phyloP scores from a whole-genome alignment of 441 rosid genomes.

The Adansonia rubrostipa region DNA sequence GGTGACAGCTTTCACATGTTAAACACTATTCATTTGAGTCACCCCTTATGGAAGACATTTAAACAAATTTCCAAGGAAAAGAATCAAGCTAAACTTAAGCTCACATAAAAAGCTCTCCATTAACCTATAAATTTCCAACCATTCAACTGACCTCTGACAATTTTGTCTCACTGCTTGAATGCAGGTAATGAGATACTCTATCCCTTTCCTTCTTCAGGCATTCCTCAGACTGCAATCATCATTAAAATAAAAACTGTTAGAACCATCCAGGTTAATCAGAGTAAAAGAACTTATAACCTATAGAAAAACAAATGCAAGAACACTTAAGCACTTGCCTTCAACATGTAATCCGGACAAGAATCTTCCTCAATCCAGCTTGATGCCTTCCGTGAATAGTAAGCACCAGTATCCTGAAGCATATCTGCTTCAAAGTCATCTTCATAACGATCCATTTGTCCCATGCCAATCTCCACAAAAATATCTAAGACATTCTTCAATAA shows the following conservation, averaged over 20 bases:
- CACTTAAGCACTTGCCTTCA: constrained; percentile 56
- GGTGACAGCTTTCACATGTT: constrained; percentile 9
- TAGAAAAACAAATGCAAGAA: background rate
- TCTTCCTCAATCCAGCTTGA: constrained; percentile 85
- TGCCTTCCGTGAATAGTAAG: constrained; percentile 89
- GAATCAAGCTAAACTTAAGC: background rate
- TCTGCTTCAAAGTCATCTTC: constrained; percentile 73
- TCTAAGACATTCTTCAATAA: constrained; percentile 82
- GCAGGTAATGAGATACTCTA: constrained; percentile 87
- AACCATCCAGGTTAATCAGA: constrained; percentile 15
- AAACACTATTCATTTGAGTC: background rate
- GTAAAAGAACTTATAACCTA: background rate
- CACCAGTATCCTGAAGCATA: constrained; percentile 74
- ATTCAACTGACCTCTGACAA: constrained; percentile 74
- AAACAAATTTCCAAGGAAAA: background rate
- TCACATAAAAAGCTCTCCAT: background rate
- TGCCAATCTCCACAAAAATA: constrained; percentile 93
- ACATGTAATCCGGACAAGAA: constrained; percentile 85
- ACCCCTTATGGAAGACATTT: background rate
- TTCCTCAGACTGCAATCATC: constrained; percentile 80
- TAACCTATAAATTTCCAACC: constrained; percentile 6
- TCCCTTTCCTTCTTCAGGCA: constrained; percentile 93
- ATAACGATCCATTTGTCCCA: constrained; percentile 74
- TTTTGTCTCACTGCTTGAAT: constrained; percentile 80
- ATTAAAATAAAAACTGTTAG: constrained; percentile 11